Evolutionary conservation across 2,329 filamentous ascomycete species (phyloP).

Genomic region (Dactylellina leptospora): DNA sequence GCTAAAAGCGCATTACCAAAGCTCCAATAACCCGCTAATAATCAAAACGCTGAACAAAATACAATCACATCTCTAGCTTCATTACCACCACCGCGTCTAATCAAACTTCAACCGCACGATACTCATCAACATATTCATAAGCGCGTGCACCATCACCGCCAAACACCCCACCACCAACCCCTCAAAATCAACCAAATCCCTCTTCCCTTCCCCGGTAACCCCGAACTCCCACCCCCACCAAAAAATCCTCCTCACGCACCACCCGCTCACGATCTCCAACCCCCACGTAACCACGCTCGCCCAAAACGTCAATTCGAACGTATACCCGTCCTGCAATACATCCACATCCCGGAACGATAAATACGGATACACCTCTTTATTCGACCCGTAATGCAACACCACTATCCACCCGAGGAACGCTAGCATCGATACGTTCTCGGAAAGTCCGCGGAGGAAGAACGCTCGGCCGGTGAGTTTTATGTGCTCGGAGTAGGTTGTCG

Average conservation of each 20-base stretch:
- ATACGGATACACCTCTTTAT: conserved; percentile 75
- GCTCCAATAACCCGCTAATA: too few relatives aligned
- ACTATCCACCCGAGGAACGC: conserved; percentile 72
- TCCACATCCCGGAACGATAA: conserved; percentile 69
- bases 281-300: conserved; percentile 73
- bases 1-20: too few relatives aligned
- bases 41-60: too few relatives aligned
- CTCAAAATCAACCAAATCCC: conserved; percentile 73
- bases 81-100: conserved; percentile 6
- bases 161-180: conserved; percentile 67
- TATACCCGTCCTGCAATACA: conserved; percentile 65
- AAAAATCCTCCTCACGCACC: conserved; percentile 69
- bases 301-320: conserved; percentile 71
- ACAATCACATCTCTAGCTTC: too few relatives aligned
- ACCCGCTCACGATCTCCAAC: conserved; percentile 71
- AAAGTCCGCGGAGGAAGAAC: conserved; percentile 73
- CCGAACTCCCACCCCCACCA: conserved; percentile 69
- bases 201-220: conserved; percentile 71
- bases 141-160: conserved; percentile 72
- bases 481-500: conserved; percentile 70
- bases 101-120: conserved; percentile 72
- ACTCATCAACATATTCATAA: conserved; percentile 77
- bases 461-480: conserved; percentile 73
- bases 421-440: conserved; percentile 75
- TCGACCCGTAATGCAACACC: conserved; percentile 73